Conservation (phyloP, 83 land plant genomes). For the Picea engelmannii region DNA sequence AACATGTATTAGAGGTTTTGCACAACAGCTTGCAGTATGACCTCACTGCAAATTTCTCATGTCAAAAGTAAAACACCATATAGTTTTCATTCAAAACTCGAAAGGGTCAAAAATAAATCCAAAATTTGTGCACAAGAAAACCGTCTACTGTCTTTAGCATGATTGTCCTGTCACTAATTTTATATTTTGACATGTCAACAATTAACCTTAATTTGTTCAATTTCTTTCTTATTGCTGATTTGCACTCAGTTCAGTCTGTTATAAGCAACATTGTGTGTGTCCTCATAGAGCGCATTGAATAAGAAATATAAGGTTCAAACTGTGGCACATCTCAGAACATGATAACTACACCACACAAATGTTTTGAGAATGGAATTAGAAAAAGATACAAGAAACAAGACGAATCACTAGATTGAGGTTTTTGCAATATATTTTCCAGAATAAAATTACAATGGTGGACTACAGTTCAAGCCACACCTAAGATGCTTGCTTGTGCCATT, state of each 20-base stretch:
- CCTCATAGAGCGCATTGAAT: background rate
- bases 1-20: too few relatives aligned
- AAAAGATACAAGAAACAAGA: background rate
- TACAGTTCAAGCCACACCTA: background rate
- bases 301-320: background rate
- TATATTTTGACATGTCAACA: too few relatives aligned
- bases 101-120: too few relatives aligned
- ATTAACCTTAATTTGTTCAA: too few relatives aligned
- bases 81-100: too few relatives aligned
- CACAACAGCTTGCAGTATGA: too few relatives aligned
- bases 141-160: too few relatives aligned
- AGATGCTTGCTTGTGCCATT: background rate
- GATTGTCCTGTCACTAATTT: too few relatives aligned
- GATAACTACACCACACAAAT: background rate
- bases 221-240: background rate
- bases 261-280: background rate
- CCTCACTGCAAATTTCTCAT: too few relatives aligned
- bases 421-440: background rate
- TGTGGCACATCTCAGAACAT: background rate
- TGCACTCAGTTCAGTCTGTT: background rate
- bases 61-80: too few relatives aligned
- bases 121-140: too few relatives aligned
- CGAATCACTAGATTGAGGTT: background rate
- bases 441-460: slow-evolving; percentile 9
- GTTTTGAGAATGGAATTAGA: background rate